phyloP scores from a whole-genome alignment of 768 basidiomycete genomes.

The Astraeus odoratus region DNA sequence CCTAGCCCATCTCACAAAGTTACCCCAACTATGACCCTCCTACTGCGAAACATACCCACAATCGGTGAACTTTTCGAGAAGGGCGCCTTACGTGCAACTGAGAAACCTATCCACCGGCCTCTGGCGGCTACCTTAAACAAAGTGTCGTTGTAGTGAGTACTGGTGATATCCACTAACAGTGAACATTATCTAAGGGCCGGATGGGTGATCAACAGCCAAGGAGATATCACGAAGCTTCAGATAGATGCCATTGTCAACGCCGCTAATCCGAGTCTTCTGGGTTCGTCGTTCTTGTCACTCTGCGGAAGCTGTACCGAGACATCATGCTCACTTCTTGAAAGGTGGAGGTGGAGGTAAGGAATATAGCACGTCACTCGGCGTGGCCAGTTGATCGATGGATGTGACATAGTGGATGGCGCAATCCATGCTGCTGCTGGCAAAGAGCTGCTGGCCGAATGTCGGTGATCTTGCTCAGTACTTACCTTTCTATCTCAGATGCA shows the following conservation, averaged over 20 bases:
- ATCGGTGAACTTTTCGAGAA: conserved; percentile 47
- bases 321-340: conserved; percentile 26
- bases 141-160: conserved; percentile 62
- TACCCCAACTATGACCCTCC: conserved; percentile 13
- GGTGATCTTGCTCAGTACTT: conserved; percentile 14
- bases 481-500: background rate
- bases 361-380: background rate
- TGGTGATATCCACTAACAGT: background rate
- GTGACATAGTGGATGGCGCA: conserved; percentile 63
- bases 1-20: background rate
- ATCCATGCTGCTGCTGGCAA: conserved; percentile 74
- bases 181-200: background rate
- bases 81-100: conserved; percentile 30
- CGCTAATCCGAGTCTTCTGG: conserved; percentile 65
- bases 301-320: background rate
- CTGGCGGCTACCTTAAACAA: conserved; percentile 39
- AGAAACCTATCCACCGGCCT: conserved; percentile 31
- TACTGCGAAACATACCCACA: conserved; percentile 47
- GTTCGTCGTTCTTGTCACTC: conserved; percentile 28
- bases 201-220: conserved; percentile 43
- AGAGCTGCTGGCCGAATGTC: conserved; percentile 63
- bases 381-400: no score
- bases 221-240: conserved; percentile 68
- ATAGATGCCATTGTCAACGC: conserved; percentile 79
- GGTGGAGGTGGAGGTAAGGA: conserved; percentile 72